These are phyloP conservation scores for Cryphonectria japonica DNA, from an alignment of 2,329 filamentous ascomycete genomes.

Conservation along the genomic window DNA sequence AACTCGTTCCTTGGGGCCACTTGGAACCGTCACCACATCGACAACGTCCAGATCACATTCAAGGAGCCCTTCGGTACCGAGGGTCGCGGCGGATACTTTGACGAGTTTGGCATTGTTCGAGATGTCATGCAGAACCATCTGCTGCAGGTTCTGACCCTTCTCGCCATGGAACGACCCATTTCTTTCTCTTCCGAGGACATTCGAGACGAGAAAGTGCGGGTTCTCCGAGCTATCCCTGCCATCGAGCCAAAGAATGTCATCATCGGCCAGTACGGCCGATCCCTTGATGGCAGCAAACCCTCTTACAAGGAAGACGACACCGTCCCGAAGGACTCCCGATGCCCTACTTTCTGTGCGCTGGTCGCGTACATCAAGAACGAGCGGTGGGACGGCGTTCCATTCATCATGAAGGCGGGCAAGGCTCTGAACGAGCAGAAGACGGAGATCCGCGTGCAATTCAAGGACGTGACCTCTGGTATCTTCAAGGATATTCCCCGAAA, in stretches of 20 bases:
- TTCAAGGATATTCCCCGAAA: conserved; percentile 99
- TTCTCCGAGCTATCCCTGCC: conserved; percentile 87
- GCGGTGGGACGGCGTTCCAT: conserved; percentile 97
- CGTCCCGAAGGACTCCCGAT: conserved; percentile 94
- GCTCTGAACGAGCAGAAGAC: conserved; percentile 99
- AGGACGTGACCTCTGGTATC: conserved; percentile 98
- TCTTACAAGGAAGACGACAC: conserved; percentile 99
- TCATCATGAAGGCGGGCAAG: conserved; percentile 99
- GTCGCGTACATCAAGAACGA: conserved; percentile 99
- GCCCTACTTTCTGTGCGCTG: conserved; percentile 96
- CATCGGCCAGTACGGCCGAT: conserved; percentile 97
- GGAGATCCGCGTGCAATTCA: conserved; percentile 98
- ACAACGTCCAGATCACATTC: conserved; percentile 98
- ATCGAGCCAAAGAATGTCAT: conserved; percentile 99
- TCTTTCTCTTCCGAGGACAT: conserved; percentile 98
- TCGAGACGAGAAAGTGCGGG: conserved; percentile 97
- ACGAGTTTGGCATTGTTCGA: conserved; percentile 98
- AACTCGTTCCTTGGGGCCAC: conserved; percentile 99
- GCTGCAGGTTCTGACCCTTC: conserved; percentile 90
- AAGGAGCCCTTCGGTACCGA: conserved; percentile 99
- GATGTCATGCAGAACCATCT: conserved; percentile 99
- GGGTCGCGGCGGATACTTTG: conserved; percentile 96
- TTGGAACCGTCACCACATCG: conserved; percentile 99
- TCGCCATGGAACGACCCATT: conserved; percentile 97
- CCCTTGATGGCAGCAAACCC: conserved; percentile 93